Conservation (phyloP, 2,329 filamentous ascomycete species). For the Calonectria henricotiae region DNA sequence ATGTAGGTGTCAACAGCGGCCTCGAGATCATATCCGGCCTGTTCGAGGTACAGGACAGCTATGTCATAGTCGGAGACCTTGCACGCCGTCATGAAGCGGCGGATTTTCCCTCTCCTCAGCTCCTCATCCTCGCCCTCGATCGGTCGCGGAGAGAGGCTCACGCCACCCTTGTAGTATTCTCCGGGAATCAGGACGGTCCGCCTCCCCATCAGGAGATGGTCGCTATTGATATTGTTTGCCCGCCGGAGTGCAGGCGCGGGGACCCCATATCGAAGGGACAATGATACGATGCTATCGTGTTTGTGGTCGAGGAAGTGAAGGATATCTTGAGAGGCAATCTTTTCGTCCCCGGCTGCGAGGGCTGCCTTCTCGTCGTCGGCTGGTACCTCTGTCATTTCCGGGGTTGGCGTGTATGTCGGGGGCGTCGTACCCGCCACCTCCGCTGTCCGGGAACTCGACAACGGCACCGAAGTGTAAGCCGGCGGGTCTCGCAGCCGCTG, state of each 20-base stretch:
- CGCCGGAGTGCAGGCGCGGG: slow-evolving; percentile 75
- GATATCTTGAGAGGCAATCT: slow-evolving; percentile 71
- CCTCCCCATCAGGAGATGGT: slow-evolving; percentile 80
- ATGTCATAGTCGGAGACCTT: slow-evolving; percentile 86
- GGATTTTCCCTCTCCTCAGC: slow-evolving; percentile 78
- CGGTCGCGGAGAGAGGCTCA: slow-evolving; percentile 79
- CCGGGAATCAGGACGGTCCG: slow-evolving; percentile 81
- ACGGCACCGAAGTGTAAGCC: slow-evolving; percentile 68
- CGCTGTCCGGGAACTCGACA: slow-evolving; percentile 49
- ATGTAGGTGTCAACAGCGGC: slow-evolving; percentile 76
- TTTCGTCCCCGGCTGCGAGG: slow-evolving; percentile 52
- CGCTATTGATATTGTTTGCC: slow-evolving; percentile 80
- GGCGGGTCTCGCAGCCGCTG: slow-evolving; percentile 80
- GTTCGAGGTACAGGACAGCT: slow-evolving; percentile 82
- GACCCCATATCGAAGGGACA: slow-evolving; percentile 82
- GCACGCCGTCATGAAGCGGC: slow-evolving; percentile 85
- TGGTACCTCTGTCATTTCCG: slow-evolving; percentile 15
- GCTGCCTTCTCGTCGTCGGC: slow-evolving; percentile 50
- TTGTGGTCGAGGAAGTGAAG: slow-evolving; percentile 82
- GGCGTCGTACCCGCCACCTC: slow-evolving; percentile 57
- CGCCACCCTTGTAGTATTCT: slow-evolving; percentile 77
- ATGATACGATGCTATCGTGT: slow-evolving; percentile 77
- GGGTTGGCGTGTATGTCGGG: slow-evolving; percentile 59
- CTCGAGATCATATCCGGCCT: slow-evolving; percentile 77
- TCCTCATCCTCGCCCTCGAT: slow-evolving; percentile 84